Evolutionary conservation across 176 grass and related monocot species (phyloP), one percentile per base, ranked within the genome.

Genomic region (Alopecurus myosuroides): DNA sequence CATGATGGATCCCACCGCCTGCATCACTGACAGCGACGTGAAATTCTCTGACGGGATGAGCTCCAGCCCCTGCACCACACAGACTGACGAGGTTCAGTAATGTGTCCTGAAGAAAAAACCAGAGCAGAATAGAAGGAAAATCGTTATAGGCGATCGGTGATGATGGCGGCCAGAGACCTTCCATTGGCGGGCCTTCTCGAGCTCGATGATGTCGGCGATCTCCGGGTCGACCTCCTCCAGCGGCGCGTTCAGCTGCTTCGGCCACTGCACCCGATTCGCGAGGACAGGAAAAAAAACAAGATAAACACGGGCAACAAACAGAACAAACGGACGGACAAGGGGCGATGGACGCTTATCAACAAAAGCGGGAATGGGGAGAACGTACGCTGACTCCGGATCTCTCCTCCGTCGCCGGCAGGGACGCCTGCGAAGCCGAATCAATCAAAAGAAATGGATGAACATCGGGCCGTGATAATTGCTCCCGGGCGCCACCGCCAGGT

Each of bases 11-110:
- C 97, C 97, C 34, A 99, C 97, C 7, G 92, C 94, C 86, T 99
- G 94, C 97, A 99, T 99, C 86, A 99, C 97, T 40, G 97, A 96
- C 45, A 89, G 14, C 3, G 97, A 96, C 46, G 97, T 99, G 81
- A 99, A 99, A 42, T 99, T 99, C 82, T 99, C 97, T 2, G 97
- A 99, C 60, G 97, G 97, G 70, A 99, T 99, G 86, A 99, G 92
- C 90, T 99, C 97, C 44, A 99, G 82, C 23, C 97, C 97, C 97
- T 99, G 78, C 57, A 79, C 34, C 76, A 63, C 42, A 66, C 79
- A 26, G 81, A 36, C 67, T 7, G 80, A 34, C 39, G 39, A 30
- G 41, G 35, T 72, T 85, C 81, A 84, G 35, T 29, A 85, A 42
- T 31, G 26, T 31, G 26, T 25, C 6, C 36, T 57, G 34, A 49